These are phyloP conservation scores for Clarireedia hainanense DNA, from an alignment of 2,329 filamentous ascomycete genomes.

Conservation along the genomic window DNA sequence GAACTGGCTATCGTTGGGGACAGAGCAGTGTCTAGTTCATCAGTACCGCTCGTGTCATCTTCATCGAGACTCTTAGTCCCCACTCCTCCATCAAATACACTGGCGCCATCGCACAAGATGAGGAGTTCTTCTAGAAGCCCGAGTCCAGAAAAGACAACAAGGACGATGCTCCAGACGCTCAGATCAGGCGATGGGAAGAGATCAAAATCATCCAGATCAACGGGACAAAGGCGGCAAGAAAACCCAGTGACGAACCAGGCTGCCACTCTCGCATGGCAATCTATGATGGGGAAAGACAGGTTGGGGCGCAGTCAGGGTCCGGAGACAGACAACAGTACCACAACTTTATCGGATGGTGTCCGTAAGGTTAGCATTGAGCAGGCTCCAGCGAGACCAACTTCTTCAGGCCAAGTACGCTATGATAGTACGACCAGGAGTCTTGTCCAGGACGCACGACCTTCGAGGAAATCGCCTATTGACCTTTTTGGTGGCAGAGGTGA, in stretches of 20 bases:
- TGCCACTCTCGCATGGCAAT: conserved; percentile 51
- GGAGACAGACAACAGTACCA: conserved; percentile 21
- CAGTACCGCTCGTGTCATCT: conserved; percentile 12
- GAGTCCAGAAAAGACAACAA: conserved; percentile 46
- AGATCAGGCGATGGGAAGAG: conserved; percentile 45
- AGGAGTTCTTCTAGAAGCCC: conserved; percentile 38
- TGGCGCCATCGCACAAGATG: conserved; percentile 13
- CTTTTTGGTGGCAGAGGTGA: conserved; percentile 18
- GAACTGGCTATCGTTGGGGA: conserved; percentile 37
- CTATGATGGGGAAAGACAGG: conserved; percentile 19
- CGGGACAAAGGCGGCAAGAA: conserved; percentile 30
- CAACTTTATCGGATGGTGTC: conserved; percentile 16
- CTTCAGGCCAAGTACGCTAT: conserved; percentile 23
- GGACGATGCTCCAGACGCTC: conserved; percentile 54
- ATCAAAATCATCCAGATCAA: conserved; percentile 29
- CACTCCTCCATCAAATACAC: conserved; percentile 16
- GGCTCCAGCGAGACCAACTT: conserved; percentile 9
- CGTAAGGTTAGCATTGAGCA: conserved; percentile 21
- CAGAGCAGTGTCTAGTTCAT: conserved; percentile 12
- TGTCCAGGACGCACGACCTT: conserved; percentile 17
- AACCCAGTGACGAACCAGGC: conserved; percentile 52
- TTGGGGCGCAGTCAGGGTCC: conserved; percentile 23
- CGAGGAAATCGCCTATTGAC: conserved; percentile 20
- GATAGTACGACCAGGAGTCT: conserved; percentile 29
- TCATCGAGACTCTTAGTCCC: conserved; percentile 12